Percentiles rank a stretch among this genome's conserved stretches.
These are phyloP conservation scores for Rutstroemia sydowiana DNA, from an alignment of 2,329 filamentous ascomycete genomes.

Conservation along the genomic window DNA sequence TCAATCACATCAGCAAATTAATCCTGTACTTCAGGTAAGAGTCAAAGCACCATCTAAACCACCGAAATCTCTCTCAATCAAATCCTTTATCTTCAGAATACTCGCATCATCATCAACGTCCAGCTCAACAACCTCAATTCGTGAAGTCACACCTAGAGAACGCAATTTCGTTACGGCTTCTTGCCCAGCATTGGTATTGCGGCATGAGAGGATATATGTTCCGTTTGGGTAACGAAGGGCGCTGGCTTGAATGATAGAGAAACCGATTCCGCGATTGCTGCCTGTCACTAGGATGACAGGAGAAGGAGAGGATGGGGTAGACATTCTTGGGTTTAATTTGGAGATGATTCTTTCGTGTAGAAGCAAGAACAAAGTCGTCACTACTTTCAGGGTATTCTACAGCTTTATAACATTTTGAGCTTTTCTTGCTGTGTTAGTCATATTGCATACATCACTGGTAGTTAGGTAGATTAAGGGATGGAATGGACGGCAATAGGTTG, in stretches of 20 bases:
- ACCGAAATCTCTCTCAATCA: conserved; percentile 21
- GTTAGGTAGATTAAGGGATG: neutral
- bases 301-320: neutral
- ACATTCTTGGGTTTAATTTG: neutral
- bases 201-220: conserved; percentile 28
- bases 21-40: neutral
- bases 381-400: neutral
- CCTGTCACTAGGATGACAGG: neutral
- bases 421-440: neutral
- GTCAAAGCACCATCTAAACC: conserved; percentile 24
- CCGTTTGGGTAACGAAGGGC: conserved; percentile 19
- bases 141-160: conserved; percentile 16
- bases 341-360: neutral
- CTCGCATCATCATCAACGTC: conserved; percentile 27
- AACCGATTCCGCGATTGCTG: conserved; percentile 22
- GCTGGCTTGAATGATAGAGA: conserved; percentile 29
- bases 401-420: neutral
- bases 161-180: conserved; percentile 25
- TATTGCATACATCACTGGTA: neutral
- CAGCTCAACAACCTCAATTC: conserved; percentile 23
- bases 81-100: conserved; percentile 18
- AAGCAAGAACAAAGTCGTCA: neutral
- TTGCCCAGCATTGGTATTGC: conserved; percentile 22
- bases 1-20: neutral
- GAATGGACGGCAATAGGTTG: neutral